Evolutionary conservation across 2,329 filamentous ascomycete species (phyloP).

Genomic region (Raffaelea deltoideospora): DNA sequence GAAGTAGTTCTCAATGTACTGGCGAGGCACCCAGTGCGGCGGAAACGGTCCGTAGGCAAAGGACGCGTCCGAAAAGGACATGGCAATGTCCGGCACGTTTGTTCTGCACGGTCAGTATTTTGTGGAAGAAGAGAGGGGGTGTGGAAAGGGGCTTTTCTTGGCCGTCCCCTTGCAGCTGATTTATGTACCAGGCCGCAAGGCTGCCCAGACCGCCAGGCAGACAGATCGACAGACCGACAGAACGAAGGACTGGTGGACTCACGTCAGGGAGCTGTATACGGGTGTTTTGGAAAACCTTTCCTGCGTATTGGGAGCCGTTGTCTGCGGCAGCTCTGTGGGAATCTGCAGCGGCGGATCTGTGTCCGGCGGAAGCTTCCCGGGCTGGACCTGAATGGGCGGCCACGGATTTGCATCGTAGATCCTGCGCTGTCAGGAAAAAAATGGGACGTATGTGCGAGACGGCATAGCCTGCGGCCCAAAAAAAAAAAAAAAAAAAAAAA

Average conservation of each 20-base stretch:
- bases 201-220: too few species aligned
- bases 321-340: constrained; percentile 24
- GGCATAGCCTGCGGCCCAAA: background rate
- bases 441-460: background rate
- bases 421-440: constrained; percentile 17
- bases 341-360: constrained; percentile 29
- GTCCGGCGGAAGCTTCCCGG: constrained; percentile 29
- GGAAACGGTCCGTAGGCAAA: constrained; percentile 48
- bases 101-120: constrained; percentile 21
- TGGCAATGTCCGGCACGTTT: constrained; percentile 34
- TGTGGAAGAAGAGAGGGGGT: background rate
- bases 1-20: constrained; percentile 42
- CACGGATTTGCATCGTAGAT: constrained; percentile 33
- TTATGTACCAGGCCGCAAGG: too few species aligned
- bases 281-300: constrained; percentile 32
- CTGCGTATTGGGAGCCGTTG: constrained; percentile 22
- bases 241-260: constrained; percentile 9
- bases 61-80: constrained; percentile 41
- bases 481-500: too few species aligned
- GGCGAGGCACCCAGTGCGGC: constrained; percentile 35
- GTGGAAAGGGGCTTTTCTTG: too few species aligned
- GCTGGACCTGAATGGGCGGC: constrained; percentile 17
- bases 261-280: constrained; percentile 36
- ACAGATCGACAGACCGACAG: background rate
- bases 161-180: background rate